phyloP scores from a whole-genome alignment of 2,329 filamentous ascomycete genomes.

The Zasmidium citrigriseum region DNA sequence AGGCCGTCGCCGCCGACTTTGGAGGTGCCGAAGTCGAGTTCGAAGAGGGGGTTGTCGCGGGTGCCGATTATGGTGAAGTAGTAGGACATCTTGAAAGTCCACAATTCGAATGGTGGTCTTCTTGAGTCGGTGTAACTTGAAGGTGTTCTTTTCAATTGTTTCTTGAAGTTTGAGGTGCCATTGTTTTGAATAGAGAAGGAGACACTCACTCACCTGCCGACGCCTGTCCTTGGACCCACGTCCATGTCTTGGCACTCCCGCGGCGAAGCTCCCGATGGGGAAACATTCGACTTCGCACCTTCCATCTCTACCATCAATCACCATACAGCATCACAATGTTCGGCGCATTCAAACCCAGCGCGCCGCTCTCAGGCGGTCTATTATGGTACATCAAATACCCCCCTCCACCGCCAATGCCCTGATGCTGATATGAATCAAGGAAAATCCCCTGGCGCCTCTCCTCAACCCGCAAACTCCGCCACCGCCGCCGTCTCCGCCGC shows the following conservation, averaged over 20 bases:
- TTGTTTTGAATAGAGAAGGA: too few relatives aligned
- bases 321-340: constrained; percentile 64
- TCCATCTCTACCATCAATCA: background rate
- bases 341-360: constrained; percentile 77
- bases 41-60: constrained; percentile 93
- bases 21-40: constrained; percentile 94
- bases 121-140: background rate
- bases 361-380: constrained; percentile 74
- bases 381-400: constrained; percentile 63
- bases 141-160: background rate
- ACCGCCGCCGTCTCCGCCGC: constrained; percentile 76
- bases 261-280: constrained; percentile 8
- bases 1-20: constrained; percentile 94
- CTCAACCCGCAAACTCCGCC: constrained; percentile 82
- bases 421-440: constrained; percentile 48
- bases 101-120: background rate
- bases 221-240: background rate
- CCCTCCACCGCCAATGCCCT: background rate
- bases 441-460: constrained; percentile 98
- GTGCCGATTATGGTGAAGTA: constrained; percentile 97
- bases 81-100: constrained; percentile 75
- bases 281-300: constrained; percentile 4
- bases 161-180: background rate
- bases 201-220: too few relatives aligned
- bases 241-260: constrained; percentile 25